Evolutionary conservation across 345 rosid genomes (phyloP).

Genomic region (Eutrema japonicum): DNA sequence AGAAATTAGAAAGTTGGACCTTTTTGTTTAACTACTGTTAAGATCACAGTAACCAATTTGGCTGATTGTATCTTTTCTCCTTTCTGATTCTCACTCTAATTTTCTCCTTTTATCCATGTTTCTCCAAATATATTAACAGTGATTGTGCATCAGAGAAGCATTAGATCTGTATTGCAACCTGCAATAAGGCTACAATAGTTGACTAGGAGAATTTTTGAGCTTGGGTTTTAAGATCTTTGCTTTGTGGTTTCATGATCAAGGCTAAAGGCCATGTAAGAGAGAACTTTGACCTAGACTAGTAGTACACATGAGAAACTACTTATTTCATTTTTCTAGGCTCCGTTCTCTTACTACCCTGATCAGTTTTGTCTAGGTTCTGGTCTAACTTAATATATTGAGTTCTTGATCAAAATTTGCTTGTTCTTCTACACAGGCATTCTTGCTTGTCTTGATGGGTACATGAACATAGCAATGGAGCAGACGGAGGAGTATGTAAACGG

Average conservation of each 20-base stretch:
- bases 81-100: neutral
- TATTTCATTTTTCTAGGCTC: conserved; percentile 6
- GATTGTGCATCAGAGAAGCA: neutral
- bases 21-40: neutral
- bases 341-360: neutral
- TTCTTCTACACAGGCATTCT: conserved; percentile 61
- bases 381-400: conserved; percentile 5
- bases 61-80: neutral
- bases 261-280: conserved; percentile 14
- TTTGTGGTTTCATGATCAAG: conserved; percentile 4
- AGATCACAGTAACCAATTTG: neutral
- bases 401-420: conserved; percentile 6
- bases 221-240: neutral
- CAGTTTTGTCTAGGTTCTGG: conserved; percentile 14
- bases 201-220: conserved; percentile 10
- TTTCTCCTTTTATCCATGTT: neutral
- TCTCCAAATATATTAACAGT: no score
- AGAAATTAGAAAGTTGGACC: neutral
- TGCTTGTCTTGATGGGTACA: conserved; percentile 92
- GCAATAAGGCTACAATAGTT: neutral
- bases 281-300: neutral
- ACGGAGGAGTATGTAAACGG: conserved; percentile 95
- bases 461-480: conserved; percentile 99
- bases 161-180: neutral
- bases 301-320: neutral